Conservation (phyloP, 305 asterid species). For the Solanum hybrid region DNA sequence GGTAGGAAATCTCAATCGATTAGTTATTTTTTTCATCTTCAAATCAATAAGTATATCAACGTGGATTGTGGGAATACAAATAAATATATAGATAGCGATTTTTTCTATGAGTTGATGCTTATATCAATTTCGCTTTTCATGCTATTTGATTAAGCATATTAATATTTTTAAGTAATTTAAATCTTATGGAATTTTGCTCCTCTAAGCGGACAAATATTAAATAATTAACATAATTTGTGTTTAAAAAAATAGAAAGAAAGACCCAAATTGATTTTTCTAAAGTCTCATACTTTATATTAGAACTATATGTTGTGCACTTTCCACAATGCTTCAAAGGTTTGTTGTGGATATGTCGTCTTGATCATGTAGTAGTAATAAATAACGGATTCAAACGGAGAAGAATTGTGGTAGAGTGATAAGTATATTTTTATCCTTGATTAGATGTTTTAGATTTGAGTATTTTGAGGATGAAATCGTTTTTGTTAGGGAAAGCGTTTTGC, state of each 20-base stretch:
- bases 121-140: neutral
- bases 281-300: neutral
- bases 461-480: neutral
- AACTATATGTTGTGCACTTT: neutral
- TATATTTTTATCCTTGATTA: neutral
- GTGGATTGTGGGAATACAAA: neutral
- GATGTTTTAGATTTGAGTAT: neutral
- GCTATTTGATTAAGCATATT: neutral
- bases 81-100: neutral
- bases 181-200: neutral
- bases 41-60: neutral
- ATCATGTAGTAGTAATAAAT: neutral
- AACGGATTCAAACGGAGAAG: neutral
- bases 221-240: neutral
- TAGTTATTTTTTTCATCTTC: neutral
- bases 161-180: neutral
- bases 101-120: neutral
- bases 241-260: neutral
- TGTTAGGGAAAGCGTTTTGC: neutral
- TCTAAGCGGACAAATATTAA: neutral
- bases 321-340: neutral
- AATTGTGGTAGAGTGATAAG: neutral
- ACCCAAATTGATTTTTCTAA: neutral
- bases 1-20: neutral
- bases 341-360: neutral